A percentile compares a stretch with the other conserved stretches of the same genome.
These are phyloP conservation scores for Colletotrichum magnum DNA, from an alignment of 2,329 filamentous ascomycete genomes.

Conservation along the genomic window DNA sequence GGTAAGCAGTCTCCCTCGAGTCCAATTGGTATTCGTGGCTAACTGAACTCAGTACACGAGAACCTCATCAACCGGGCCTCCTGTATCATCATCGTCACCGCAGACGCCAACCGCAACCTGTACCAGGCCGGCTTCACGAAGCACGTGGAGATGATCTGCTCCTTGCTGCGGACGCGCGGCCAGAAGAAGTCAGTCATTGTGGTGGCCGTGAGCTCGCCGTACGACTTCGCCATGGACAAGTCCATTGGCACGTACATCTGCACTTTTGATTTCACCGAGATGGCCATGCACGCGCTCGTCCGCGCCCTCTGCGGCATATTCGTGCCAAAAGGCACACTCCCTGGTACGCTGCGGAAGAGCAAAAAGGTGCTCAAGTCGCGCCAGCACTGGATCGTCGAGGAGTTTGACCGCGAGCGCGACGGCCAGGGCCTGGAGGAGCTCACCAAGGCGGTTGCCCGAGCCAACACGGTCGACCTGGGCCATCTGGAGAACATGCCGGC, in stretches of 20 bases:
- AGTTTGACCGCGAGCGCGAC: conserved; percentile 86
- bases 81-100: conserved; percentile 90
- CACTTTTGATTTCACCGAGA: conserved; percentile 97
- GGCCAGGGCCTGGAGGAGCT: conserved; percentile 80
- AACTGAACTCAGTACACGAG: conserved; percentile 76
- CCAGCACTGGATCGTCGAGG: conserved; percentile 95
- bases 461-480: conserved; percentile 74
- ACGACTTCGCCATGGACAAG: conserved; percentile 95
- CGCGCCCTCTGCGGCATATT: conserved; percentile 86
- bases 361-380: conserved; percentile 90
- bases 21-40: conserved; percentile 15
- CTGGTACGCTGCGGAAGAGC: conserved; percentile 86
- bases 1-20: conserved; percentile 50
- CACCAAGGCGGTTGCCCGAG: conserved; percentile 77
- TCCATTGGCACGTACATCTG: conserved; percentile 93
- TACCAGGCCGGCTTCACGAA: conserved; percentile 97
- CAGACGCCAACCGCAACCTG: conserved; percentile 92
- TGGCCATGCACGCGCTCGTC: conserved; percentile 86
- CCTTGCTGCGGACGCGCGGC: conserved; percentile 80
- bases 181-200: conserved; percentile 93
- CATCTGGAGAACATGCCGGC: conserved; percentile 80
- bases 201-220: conserved; percentile 93
- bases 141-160: conserved; percentile 96
- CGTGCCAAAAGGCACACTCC: conserved; percentile 70
- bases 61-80: conserved; percentile 91